phyloP scores from a whole-genome alignment of 768 basidiomycete genomes.

The Phaeotremella fagi region DNA sequence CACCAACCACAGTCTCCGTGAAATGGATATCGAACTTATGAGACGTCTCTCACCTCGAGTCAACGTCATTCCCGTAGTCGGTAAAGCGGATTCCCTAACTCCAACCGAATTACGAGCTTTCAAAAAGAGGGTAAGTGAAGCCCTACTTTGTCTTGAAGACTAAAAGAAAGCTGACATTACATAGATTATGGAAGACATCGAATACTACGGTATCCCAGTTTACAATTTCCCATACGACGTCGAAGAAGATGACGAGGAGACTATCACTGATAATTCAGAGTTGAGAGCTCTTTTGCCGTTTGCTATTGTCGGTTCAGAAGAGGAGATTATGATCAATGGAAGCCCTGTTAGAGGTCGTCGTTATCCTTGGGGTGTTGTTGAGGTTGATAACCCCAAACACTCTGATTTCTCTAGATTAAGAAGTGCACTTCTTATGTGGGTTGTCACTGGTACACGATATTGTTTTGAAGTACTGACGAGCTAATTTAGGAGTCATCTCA shows the following conservation, averaged over 20 bases:
- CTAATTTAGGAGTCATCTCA: conserved; percentile 90
- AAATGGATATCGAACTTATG: conserved; percentile 99
- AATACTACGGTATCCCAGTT: conserved; percentile 94
- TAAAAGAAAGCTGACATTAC: conserved; percentile 27
- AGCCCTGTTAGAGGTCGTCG: conserved; percentile 85
- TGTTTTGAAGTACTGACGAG: too few species aligned
- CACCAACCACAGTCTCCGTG: conserved; percentile 57
- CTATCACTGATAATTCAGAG: conserved; percentile 94
- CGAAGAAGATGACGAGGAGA: conserved; percentile 98
- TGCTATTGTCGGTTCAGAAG: conserved; percentile 94
- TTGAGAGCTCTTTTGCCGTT: conserved; percentile 90
- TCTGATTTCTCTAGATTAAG: conserved; percentile 95
- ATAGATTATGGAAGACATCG: conserved; percentile 99
- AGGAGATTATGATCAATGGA: conserved; percentile 83
- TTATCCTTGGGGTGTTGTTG: conserved; percentile 98
- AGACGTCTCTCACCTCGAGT: conserved; percentile 93
- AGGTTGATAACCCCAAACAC: conserved; percentile 99
- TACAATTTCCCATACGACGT: conserved; percentile 99
- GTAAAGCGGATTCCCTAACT: conserved; percentile 93
- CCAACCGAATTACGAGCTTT: conserved; percentile 88
- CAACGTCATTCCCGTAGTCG: conserved; percentile 95
- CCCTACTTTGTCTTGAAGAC: conserved; percentile 47
- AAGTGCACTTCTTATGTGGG: conserved; percentile 82
- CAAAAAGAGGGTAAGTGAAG: conserved; percentile 75
- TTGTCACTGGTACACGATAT: conserved; percentile 6